phyloP scores from a whole-genome alignment of 2,329 filamentous ascomycete species.

The Thyridium curvatum region DNA sequence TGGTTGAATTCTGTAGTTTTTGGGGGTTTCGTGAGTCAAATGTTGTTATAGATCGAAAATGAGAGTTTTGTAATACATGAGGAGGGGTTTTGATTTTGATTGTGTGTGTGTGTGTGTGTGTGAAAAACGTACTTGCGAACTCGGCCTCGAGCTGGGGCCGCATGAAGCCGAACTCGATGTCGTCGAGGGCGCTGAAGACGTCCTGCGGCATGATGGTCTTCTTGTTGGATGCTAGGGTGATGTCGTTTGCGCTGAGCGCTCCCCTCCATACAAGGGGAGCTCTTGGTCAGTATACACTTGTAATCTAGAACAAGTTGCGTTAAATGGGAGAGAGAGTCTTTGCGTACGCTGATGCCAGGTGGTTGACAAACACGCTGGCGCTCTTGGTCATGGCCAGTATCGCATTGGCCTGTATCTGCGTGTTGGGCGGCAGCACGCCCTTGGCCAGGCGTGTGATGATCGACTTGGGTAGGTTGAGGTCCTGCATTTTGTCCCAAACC shows the following conservation, averaged over 20 bases:
- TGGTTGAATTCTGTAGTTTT: constrained; percentile 64
- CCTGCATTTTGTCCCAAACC: constrained; percentile 42
- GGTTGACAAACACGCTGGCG: constrained; percentile 78
- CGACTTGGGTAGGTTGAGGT: constrained; percentile 71
- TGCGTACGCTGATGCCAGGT: constrained; percentile 67
- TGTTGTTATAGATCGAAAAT: no score
- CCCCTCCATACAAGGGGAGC: no score
- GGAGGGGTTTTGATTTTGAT: no score
- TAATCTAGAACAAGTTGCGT: background rate
- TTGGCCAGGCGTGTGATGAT: constrained; percentile 77
- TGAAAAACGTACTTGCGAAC: constrained; percentile 57
- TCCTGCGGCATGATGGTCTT: constrained; percentile 74
- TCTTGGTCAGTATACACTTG: no score
- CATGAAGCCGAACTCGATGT: constrained; percentile 70
- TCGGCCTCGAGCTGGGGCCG: constrained; percentile 64
- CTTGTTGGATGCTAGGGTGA: constrained; percentile 59
- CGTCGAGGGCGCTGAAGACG: constrained; percentile 71
- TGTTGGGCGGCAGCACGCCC: constrained; percentile 72
- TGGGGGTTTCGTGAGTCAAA: background rate
- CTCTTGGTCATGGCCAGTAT: constrained; percentile 74
- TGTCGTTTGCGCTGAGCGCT: constrained; percentile 61
- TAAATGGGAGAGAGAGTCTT: no score
- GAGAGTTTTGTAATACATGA: no score
- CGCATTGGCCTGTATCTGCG: constrained; percentile 78
- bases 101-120: no score